phyloP scores from a whole-genome alignment of 192 early-diverging fungal genomes.

The Backusella psychrophila region DNA sequence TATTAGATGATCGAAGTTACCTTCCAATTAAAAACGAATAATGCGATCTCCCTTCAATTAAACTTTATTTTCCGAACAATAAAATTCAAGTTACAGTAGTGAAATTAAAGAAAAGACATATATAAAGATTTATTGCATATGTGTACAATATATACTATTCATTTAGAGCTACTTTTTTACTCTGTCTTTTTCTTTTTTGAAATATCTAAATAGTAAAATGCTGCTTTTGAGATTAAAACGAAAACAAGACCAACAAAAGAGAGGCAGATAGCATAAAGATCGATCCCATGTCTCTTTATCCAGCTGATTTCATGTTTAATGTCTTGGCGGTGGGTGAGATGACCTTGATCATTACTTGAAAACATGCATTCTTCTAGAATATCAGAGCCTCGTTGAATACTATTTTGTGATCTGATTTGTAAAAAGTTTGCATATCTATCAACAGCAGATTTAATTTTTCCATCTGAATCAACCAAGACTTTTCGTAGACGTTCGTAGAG shows the following conservation, averaged over 20 bases:
- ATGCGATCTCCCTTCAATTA: not conserved
- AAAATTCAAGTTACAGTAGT: not conserved
- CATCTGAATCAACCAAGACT: not conserved
- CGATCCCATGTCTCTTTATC: not conserved
- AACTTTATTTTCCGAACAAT: not conserved
- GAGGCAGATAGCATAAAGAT: not conserved
- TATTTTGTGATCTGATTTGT: slow-evolving; percentile 15
- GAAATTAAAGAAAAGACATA: not conserved
- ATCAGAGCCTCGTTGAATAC: slow-evolving; percentile 10
- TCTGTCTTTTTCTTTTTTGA: not conserved
- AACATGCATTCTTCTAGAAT: slow-evolving; percentile 26
- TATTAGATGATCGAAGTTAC: too few relatives aligned
- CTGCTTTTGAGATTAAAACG: not conserved
- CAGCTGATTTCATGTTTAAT: not conserved
- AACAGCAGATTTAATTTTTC: not conserved
- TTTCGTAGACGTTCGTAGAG: not conserved
- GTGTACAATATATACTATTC: not conserved
- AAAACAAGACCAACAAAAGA: not conserved
- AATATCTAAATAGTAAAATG: not conserved
- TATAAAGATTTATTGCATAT: not conserved
- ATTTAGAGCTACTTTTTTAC: not conserved
- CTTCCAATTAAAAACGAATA: too few relatives aligned
- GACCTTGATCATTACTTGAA: not conserved
- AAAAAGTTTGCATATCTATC: not conserved
- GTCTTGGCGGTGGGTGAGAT: not conserved